These are phyloP conservation scores for Fusarium oligoseptatum DNA, from an alignment of 2,329 filamentous ascomycete species.

Conservation along the genomic window DNA sequence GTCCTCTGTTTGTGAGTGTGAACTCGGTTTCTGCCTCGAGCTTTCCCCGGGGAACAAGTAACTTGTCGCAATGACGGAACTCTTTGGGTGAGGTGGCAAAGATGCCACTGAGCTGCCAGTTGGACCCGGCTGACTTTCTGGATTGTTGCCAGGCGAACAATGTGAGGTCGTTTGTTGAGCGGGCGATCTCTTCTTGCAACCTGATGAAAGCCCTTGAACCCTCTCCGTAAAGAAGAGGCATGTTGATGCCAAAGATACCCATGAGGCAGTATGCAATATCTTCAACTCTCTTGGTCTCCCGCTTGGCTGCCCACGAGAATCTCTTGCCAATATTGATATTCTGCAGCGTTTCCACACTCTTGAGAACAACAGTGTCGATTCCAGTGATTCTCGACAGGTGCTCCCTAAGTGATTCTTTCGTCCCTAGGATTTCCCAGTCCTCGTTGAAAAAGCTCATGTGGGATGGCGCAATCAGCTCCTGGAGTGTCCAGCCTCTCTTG, in stretches of 20 bases:
- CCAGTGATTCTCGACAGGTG: not conserved
- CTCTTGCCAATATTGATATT: not conserved
- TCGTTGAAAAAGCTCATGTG: not conserved
- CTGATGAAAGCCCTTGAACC: not conserved
- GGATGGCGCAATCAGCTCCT: not conserved
- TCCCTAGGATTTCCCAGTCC: not conserved
- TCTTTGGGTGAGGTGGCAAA: not conserved
- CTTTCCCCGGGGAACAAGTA: not conserved
- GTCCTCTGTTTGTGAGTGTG: not conserved
- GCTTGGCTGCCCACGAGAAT: constrained; percentile 9
- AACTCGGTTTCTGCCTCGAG: not conserved
- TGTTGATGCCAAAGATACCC: constrained; percentile 10
- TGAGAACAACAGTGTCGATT: not conserved
- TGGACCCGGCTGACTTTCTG: not conserved
- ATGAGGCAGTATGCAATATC: constrained; percentile 14
- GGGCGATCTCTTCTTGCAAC: not conserved
- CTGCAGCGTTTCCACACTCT: not conserved
- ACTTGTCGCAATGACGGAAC: not conserved
- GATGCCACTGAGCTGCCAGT: not conserved
- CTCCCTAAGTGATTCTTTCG: not conserved
- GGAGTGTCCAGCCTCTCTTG: not conserved
- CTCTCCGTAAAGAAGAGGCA: constrained; percentile 7
- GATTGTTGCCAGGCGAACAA: not conserved
- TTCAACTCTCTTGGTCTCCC: constrained; percentile 3
- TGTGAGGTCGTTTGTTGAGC: constrained; percentile 1